Evolutionary conservation across 208 protist genomes (phyloP).

Genomic region (Acanthamoeba sp.): DNA sequence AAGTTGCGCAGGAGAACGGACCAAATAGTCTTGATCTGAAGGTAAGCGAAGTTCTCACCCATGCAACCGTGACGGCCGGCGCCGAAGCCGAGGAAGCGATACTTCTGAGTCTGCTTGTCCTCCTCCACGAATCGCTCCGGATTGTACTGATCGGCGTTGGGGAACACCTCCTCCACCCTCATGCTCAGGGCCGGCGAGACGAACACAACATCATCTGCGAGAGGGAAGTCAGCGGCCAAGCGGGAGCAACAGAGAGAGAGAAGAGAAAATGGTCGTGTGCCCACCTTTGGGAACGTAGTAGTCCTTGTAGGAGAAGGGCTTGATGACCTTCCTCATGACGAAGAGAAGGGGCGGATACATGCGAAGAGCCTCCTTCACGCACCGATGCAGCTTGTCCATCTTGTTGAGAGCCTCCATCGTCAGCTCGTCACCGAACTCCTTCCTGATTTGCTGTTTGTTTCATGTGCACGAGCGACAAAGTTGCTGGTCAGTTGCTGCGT

Average conservation of each 20-base stretch:
- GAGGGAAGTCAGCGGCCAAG: slow-evolving; percentile 91
- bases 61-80: slow-evolving; percentile 88
- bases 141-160: slow-evolving; percentile 91
- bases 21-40: slow-evolving; percentile 95
- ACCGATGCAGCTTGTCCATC: slow-evolving; percentile 93
- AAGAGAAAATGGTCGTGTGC: not conserved
- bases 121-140: slow-evolving; percentile 89
- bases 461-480: not conserved
- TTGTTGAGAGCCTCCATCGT: slow-evolving; percentile 93
- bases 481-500: not conserved
- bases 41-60: slow-evolving; percentile 94
- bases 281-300: slow-evolving; percentile 92
- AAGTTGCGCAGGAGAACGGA: slow-evolving; percentile 92
- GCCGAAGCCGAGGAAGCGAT: slow-evolving; percentile 93
- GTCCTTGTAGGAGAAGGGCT: slow-evolving; percentile 87
- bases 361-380: slow-evolving; percentile 93
- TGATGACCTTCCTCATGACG: slow-evolving; percentile 94
- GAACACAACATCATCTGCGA: slow-evolving; percentile 93
- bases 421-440: slow-evolving; percentile 89
- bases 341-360: slow-evolving; percentile 94
- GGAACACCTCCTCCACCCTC: slow-evolving; percentile 92
- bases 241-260: slow-evolving; percentile 77
- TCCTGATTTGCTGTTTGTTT: not conserved
- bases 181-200: slow-evolving; percentile 92
- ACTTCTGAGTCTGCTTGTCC: slow-evolving; percentile 77